Base-by-base conservation (phyloP, 2,329 filamentous ascomycete species). In the Diaporthe citri region DNA sequence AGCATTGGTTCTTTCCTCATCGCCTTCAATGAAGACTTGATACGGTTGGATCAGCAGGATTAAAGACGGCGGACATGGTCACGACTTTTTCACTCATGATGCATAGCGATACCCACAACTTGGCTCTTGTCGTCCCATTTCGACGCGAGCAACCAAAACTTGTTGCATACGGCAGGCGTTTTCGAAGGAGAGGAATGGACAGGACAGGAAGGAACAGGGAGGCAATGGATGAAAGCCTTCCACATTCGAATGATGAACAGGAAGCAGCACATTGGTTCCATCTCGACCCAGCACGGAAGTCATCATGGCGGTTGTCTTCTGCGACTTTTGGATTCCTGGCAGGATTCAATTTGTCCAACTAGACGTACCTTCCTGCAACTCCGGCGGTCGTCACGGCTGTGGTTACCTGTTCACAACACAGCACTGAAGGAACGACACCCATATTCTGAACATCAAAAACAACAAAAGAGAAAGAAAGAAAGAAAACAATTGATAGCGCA, bases 71-170 rank as follows among this genome's bases (percentile, higher is more conserved):
- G 46, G 36, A 41, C 20, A 64, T 39, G 71, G 36, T 48, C 71
- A 64, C 60, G 57, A 64, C 51, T 64, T 48, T 25, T 72, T 46
- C 25, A 34, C 64, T 69, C 64, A 69, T 34, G 36, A 36, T 72
- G 71, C 71, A 72, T 72, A 72, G 71, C 71, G 71, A 72, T 72
- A 72, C 71, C 71, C 71, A 36, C 39, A 25, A 34, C 10, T 15
- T 72, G 57, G 43, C 51, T 64, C 20, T 28, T 22, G 57, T 25
- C 36, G 43, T 71, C 57, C 41, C 15, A 9, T 17, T 72, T 56
- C 64, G 71, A 72, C 48, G 28, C 25, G 46, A 34, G 71, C 46
- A 52, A 31, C 3, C 7, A 7, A n/a, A 17, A n/a, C 13, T 72
- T 72, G 43, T 52, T 55, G 71, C 57, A 72, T 64, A 66, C 10